These are phyloP conservation scores for Syzygium jambos DNA, from an alignment of 345 rosid species.

Conservation along the genomic window DNA sequence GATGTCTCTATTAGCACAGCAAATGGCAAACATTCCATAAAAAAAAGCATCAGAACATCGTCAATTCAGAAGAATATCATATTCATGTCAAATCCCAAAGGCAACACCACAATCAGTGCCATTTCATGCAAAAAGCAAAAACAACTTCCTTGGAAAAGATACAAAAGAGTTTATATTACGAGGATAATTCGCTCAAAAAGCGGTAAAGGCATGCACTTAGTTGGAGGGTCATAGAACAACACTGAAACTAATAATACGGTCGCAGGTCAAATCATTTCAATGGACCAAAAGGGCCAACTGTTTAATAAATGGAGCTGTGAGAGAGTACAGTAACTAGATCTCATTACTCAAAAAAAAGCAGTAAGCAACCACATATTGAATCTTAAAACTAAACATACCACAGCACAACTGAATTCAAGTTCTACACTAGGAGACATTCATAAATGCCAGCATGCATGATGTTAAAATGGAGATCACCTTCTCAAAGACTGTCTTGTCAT, in stretches of 20 bases:
- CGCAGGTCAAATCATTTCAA: not conserved
- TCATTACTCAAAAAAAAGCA: not conserved
- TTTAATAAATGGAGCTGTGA: not conserved
- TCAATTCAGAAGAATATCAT: not conserved
- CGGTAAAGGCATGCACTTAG: not conserved
- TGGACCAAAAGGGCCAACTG: not conserved
- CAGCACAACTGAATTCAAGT: not conserved
- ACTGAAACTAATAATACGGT: not conserved
- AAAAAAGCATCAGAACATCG: not conserved
- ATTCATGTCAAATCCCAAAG: not conserved
- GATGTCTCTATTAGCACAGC: not conserved
- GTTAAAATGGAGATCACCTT: constrained; percentile 37
- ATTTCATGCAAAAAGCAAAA: not conserved
- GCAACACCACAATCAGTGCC: not conserved
- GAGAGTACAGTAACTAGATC: not conserved
- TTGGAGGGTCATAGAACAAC: not conserved
- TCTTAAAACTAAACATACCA: not conserved
- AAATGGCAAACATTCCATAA: not conserved
- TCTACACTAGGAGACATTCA: not conserved
- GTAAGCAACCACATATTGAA: not conserved
- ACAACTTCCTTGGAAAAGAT: not conserved
- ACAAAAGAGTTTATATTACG: not conserved
- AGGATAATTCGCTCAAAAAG: not conserved
- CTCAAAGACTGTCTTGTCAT: constrained; percentile 65
- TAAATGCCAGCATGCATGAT: not conserved